phyloP scores from a whole-genome alignment of 2,329 filamentous ascomycete genomes.

The Aaosphaeria pasadenensis region DNA sequence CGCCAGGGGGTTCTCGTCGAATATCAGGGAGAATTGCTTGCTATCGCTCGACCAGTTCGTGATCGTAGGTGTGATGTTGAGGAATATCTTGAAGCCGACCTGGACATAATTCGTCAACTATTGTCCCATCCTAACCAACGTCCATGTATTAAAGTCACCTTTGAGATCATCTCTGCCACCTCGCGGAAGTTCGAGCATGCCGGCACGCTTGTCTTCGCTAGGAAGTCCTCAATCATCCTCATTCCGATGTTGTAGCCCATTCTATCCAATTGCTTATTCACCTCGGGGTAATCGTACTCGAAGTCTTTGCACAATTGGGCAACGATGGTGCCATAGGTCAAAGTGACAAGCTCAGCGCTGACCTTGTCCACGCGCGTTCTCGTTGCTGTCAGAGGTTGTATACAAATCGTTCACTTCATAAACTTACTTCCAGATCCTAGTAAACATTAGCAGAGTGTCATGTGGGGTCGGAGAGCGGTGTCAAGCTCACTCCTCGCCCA shows the following conservation, averaged over 20 bases:
- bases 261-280: constrained; percentile 96
- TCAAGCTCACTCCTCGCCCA: constrained; percentile 69
- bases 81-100: constrained; percentile 98
- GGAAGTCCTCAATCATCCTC: constrained; percentile 93
- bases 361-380: constrained; percentile 97
- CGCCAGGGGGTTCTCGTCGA: constrained; percentile 94
- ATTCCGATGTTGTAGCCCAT: constrained; percentile 99
- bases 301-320: constrained; percentile 96
- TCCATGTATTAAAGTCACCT: constrained; percentile 50
- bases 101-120: constrained; percentile 35
- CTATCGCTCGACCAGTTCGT: constrained; percentile 95
- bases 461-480: constrained; percentile 14
- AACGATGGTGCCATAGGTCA: constrained; percentile 97
- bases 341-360: constrained; percentile 93
- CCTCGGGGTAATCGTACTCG: constrained; percentile 87
- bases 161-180: constrained; percentile 94
- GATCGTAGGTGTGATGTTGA: constrained; percentile 91
- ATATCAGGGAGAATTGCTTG: constrained; percentile 93
- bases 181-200: constrained; percentile 91
- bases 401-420: neutral
- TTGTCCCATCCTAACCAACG: too few species aligned
- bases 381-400: constrained; percentile 21
- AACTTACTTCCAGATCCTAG: constrained; percentile 88
- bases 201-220: constrained; percentile 89
- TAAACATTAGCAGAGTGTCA: constrained; percentile 24